These are phyloP conservation scores for Trichosporon sp. DNA, from an alignment of 1,284 basidiomycete species.

Conservation along the genomic window DNA sequence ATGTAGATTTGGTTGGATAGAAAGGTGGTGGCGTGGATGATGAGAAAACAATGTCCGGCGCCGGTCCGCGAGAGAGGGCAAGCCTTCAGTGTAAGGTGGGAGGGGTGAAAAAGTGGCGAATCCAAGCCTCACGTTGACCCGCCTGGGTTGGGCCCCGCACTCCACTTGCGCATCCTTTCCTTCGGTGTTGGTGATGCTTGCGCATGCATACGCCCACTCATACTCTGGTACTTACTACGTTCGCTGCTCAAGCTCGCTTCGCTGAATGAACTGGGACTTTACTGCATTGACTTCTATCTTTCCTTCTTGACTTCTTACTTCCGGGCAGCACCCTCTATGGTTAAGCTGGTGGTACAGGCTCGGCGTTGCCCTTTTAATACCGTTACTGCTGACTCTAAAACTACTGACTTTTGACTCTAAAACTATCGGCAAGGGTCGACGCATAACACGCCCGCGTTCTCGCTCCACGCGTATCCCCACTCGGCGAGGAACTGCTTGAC, in stretches of 20 bases:
- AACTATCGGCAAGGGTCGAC: constrained; percentile 63
- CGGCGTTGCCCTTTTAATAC: background rate
- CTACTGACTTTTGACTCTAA: background rate
- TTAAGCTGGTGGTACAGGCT: background rate
- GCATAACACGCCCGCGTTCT: constrained; percentile 84
- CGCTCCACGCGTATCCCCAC: constrained; percentile 96
- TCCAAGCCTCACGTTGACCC: background rate
- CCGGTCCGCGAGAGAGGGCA: background rate
- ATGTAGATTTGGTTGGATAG: no score
- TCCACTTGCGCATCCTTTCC: background rate
- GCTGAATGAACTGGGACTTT: background rate
- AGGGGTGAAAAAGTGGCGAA: constrained; percentile 20
- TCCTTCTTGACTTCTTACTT: background rate
- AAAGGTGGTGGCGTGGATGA: background rate
- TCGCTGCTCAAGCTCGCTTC: no score
- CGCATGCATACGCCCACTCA: no score
- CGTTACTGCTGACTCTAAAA: background rate
- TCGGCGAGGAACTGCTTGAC: constrained; percentile 86
- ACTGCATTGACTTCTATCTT: constrained; percentile 9
- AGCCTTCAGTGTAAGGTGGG: background rate
- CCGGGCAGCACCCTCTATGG: background rate
- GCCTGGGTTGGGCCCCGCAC: background rate
- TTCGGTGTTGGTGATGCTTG: background rate
- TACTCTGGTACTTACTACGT: no score
- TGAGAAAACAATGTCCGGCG: constrained; percentile 9